Base-by-base conservation (phyloP, 768 basidiomycete genomes). In the Boletus huronensis region DNA sequence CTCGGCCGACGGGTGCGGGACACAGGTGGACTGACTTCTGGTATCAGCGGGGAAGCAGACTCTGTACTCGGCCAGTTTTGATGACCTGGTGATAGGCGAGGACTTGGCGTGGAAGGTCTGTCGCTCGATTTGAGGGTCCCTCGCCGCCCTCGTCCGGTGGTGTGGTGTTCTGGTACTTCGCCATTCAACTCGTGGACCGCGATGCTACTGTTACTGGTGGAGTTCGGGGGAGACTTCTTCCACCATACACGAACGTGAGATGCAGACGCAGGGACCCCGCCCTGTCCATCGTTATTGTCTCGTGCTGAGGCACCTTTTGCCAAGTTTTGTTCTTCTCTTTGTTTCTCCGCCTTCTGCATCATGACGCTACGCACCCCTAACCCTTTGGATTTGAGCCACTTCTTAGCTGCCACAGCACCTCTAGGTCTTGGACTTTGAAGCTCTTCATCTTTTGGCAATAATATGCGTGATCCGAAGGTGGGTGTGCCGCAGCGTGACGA, bases 401-500 rank as follows among this genome's bases (percentile, higher is more conserved):
- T 67, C 52, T 54, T 67, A 2, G 64, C 67, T 35, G 50, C 51
- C 3, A 47, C 49, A 8, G 53, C 31, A 3, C 58, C 58, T 41
- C 63, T 64, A 6, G 36, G 29, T 32, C 58, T 58, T 13, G 52
- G 35, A 40, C 45, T 57, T 10, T 54, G 58, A 9, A 69, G 50
- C 10, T 69, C 68, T 38, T 71, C 65, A 2, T 61, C 63, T 47
- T 57, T 62, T 10, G 68, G 68, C 6, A 72, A 36, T 16, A 48
- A 34, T n/a, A 57, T 73, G 32, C 76, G 74, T 1, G 83, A 84
- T 14, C 83, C 84, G 58, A 84, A 83, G 1, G 83, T 83, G 10
- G 83, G 83, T 3, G 83, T 83, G 10, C 79, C 81, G 56, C 82
- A 84, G 36, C 82, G 72, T 4, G 82, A 82, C 36, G 72, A 75